Percentiles rank a stretch among this genome's conserved stretches.
Evolutionary conservation across 805 yeast genomes (phyloP).

Genomic region (Pichia manshurica): DNA sequence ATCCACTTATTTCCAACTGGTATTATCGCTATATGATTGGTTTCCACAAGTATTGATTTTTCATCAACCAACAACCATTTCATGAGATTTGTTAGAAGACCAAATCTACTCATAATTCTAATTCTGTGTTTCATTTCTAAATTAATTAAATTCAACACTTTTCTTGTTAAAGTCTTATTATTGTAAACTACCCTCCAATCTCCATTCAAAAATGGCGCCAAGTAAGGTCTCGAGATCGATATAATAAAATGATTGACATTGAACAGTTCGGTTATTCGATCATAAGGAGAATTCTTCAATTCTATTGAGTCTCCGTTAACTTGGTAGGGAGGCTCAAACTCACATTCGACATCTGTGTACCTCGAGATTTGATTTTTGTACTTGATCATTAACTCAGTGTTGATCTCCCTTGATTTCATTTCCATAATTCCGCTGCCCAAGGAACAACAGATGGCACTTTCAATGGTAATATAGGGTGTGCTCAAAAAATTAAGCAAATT

Average conservation of each 20-base stretch:
- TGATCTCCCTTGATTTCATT: slow-evolving; percentile 52
- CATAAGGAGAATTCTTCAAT: slow-evolving; percentile 56
- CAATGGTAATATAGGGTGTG: slow-evolving; percentile 83
- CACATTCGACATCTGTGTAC: slow-evolving; percentile 22
- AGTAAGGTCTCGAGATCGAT: slow-evolving; percentile 86
- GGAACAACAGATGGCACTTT: slow-evolving; percentile 87
- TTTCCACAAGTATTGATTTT: slow-evolving; percentile 67
- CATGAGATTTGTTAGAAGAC: slow-evolving; percentile 62
- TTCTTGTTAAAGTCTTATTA: slow-evolving; percentile 30
- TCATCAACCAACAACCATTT: slow-evolving; percentile 84
- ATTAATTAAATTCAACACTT: slow-evolving; percentile 48
- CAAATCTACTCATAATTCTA: slow-evolving; percentile 71
- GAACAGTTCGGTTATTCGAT: slow-evolving; percentile 83
- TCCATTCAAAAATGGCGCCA: slow-evolving; percentile 82
- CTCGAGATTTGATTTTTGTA: slow-evolving; percentile 35
- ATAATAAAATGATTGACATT: slow-evolving; percentile 92
- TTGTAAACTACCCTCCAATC: slow-evolving; percentile 58
- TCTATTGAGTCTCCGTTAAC: slow-evolving; percentile 11
- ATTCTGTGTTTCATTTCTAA: slow-evolving; percentile 83
- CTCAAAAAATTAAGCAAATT: slow-evolving; percentile 80
- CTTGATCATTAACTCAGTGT: slow-evolving; percentile 35
- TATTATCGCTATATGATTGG: slow-evolving; percentile 81
- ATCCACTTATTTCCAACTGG: slow-evolving; percentile 70
- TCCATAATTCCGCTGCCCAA: slow-evolving; percentile 68
- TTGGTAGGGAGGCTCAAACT: slow-evolving; percentile 39